A percentile compares a stretch with the other conserved stretches of the same genome.
Conservation (phyloP, 345 rosid species). For the Leavenworthia alabamica region DNA sequence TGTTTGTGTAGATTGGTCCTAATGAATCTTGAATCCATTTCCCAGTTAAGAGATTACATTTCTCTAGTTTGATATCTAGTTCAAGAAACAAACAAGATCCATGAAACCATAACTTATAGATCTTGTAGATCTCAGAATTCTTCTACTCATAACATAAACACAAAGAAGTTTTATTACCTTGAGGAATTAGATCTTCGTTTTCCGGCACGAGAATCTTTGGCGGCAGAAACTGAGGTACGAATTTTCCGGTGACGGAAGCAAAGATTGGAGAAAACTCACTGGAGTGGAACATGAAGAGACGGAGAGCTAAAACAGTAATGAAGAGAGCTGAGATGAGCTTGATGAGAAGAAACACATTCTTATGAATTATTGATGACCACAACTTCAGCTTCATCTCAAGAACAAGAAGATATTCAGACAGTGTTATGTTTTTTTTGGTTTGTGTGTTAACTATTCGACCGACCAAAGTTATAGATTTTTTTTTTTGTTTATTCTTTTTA, state of each 20-base stretch:
- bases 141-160: not conserved
- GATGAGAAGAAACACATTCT: conserved; percentile 44
- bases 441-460: conserved; percentile 10
- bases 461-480: not conserved
- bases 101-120: not conserved
- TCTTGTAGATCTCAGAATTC: conserved; percentile 10
- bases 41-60: conserved; percentile 69
- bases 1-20: conserved; percentile 60
- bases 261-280: conserved; percentile 19
- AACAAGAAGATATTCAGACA: not conserved
- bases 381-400: conserved; percentile 47
- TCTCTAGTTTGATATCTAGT: conserved; percentile 41
- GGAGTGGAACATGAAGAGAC: conserved; percentile 40
- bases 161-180: too few relatives aligned
- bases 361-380: conserved; percentile 40
- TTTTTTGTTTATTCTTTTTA: not conserved
- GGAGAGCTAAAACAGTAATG: conserved; percentile 48
- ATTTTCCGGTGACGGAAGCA: conserved; percentile 21
- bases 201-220: conserved; percentile 30
- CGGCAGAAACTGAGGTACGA: conserved; percentile 11
- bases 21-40: conserved; percentile 75
- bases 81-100: conserved; percentile 12
- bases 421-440: not conserved
- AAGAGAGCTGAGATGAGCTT: conserved; percentile 47
- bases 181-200: conserved; percentile 44